phyloP scores from a whole-genome alignment of 1,284 basidiomycete genomes.

The Vanrija humicola region DNA sequence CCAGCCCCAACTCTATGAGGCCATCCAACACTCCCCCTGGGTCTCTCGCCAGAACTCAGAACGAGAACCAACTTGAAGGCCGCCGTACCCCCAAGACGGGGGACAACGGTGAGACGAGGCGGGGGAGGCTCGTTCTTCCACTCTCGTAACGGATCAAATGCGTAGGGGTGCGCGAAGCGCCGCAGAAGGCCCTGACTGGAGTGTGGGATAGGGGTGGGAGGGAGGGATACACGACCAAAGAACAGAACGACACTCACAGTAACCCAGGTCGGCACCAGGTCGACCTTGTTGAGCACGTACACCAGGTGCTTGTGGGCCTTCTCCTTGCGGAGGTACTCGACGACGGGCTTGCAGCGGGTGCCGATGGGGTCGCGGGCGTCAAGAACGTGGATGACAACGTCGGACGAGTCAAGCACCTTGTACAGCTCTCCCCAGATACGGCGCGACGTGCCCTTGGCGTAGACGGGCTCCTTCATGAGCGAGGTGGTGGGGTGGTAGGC shows the following conservation, averaged over 20 bases:
- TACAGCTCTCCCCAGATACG: slow-evolving; percentile 98
- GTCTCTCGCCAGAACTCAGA: slow-evolving; percentile 45
- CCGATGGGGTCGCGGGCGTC: slow-evolving; percentile 96
- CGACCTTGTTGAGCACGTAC: slow-evolving; percentile 96
- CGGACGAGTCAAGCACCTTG: slow-evolving; percentile 98
- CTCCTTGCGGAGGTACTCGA: slow-evolving; percentile 92
- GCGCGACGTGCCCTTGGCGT: slow-evolving; percentile 84
- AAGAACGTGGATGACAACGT: slow-evolving; percentile 92
- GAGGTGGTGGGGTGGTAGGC: slow-evolving; percentile 35
- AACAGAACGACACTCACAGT: slow-evolving; percentile 64
- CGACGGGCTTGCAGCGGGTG: slow-evolving; percentile 92
- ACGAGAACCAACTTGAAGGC: slow-evolving; percentile 38
- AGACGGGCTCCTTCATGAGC: slow-evolving; percentile 69
- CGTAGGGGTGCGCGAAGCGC: slow-evolving; percentile 35
- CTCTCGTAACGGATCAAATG: slow-evolving; percentile 58
- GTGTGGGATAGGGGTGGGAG: slow-evolving; percentile 44
- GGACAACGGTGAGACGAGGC: slow-evolving; percentile 32
- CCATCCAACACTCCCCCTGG: slow-evolving; percentile 38
- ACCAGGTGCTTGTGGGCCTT: slow-evolving; percentile 97
- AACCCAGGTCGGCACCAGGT: slow-evolving; percentile 97
- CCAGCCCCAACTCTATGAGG: slow-evolving; percentile 52
- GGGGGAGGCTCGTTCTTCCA: slow-evolving; percentile 55
- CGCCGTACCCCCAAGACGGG: slow-evolving; percentile 41
- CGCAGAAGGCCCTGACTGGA: slow-evolving; percentile 54
- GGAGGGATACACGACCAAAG: not conserved